phyloP scores from a whole-genome alignment of 352 stramenopile species.

The Saprolegnia parasitica region DNA sequence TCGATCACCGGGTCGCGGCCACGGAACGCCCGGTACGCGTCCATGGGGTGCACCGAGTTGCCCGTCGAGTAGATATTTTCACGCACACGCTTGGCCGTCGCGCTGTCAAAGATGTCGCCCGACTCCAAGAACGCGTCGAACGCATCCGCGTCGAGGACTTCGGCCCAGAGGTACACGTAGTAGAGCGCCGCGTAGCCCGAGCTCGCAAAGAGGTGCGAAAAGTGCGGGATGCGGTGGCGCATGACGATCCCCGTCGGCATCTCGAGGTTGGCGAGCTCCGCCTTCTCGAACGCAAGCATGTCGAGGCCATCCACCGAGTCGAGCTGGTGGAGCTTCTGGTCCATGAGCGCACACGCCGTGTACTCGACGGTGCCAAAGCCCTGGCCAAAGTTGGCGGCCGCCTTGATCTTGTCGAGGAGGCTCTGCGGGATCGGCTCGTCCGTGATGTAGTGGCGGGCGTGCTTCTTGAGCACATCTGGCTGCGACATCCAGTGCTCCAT shows the following conservation, averaged over 20 bases:
- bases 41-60: slow-evolving; percentile 51
- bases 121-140: slow-evolving; percentile 59
- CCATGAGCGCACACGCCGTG: slow-evolving; percentile 52
- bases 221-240: slow-evolving; percentile 55
- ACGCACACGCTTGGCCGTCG: slow-evolving; percentile 37
- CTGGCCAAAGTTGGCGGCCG: slow-evolving; percentile 44
- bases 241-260: slow-evolving; percentile 64
- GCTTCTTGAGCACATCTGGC: slow-evolving; percentile 77
- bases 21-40: slow-evolving; percentile 51
- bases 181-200: slow-evolving; percentile 58
- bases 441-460: slow-evolving; percentile 79
- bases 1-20: slow-evolving; percentile 55
- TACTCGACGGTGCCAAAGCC: slow-evolving; percentile 61
- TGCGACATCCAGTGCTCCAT: slow-evolving; percentile 97
- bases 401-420: slow-evolving; percentile 66
- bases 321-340: slow-evolving; percentile 51
- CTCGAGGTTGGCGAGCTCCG: slow-evolving; percentile 42
- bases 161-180: slow-evolving; percentile 56
- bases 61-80: slow-evolving; percentile 56
- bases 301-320: slow-evolving; percentile 47
- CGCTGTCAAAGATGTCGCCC: slow-evolving; percentile 49
- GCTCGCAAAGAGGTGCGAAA: slow-evolving; percentile 56
- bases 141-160: slow-evolving; percentile 57
- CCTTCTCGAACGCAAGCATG: slow-evolving; percentile 46
- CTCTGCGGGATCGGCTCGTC: slow-evolving; percentile 65